Percentiles rank a stretch among this genome's conserved stretches.
These are phyloP conservation scores for Tetrahymena thermophila DNA, from an alignment of 73 alveolate genomes.

Conservation along the genomic window DNA sequence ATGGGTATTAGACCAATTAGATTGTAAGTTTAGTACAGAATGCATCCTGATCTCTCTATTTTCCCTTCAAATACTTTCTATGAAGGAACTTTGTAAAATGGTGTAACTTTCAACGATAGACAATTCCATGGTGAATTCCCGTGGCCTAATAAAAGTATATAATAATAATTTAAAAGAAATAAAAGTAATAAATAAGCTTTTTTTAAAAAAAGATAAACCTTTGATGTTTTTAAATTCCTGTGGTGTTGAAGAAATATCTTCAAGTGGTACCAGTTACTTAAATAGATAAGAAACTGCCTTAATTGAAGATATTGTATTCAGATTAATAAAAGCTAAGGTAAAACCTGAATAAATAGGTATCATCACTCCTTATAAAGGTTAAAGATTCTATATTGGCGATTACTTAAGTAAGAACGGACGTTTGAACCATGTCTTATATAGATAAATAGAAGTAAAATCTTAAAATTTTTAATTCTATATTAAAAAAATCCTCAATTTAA, in stretches of 20 bases:
- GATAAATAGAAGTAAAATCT: slow-evolving; percentile 27
- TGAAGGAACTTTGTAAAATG: slow-evolving; percentile 94
- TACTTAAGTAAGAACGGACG: slow-evolving; percentile 65
- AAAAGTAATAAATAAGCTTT: neutral
- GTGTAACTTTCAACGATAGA: slow-evolving; percentile 92
- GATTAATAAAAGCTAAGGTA: slow-evolving; percentile 80
- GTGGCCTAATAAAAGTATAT: slow-evolving; percentile 83
- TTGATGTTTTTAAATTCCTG: slow-evolving; percentile 93
- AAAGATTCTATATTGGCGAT: slow-evolving; percentile 84
- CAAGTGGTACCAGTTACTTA: slow-evolving; percentile 97
- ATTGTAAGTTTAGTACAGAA: slow-evolving; percentile 96
- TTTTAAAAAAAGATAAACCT: slow-evolving; percentile 66
- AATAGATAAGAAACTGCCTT: slow-evolving; percentile 95
- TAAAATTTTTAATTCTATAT: neutral
- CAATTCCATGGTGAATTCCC: slow-evolving; percentile 79
- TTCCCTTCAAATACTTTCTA: slow-evolving; percentile 97
- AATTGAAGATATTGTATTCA: slow-evolving; percentile 88
- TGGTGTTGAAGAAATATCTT: slow-evolving; percentile 96
- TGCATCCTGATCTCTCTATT: slow-evolving; percentile 98
- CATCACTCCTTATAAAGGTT: slow-evolving; percentile 99
- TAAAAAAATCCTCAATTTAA: neutral
- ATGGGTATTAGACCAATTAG: slow-evolving; percentile 90
- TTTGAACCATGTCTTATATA: slow-evolving; percentile 54
- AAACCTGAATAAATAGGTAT: slow-evolving; percentile 95
- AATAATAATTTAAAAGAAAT: neutral